These are phyloP conservation scores for Sclerotinia trifoliorum DNA, from an alignment of 2,329 filamentous ascomycete species.

Conservation along the genomic window DNA sequence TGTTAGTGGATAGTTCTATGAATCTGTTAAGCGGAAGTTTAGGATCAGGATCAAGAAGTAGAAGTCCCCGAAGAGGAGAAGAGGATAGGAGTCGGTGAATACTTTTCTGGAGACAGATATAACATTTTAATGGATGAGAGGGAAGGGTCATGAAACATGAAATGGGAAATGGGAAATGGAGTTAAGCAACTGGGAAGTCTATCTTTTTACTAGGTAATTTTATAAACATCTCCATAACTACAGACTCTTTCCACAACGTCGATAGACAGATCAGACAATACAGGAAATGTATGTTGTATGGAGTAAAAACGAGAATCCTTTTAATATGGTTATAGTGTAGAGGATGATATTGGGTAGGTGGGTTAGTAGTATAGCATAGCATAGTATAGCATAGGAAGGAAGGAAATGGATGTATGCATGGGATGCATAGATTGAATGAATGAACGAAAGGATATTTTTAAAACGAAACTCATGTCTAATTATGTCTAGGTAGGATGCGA, in stretches of 20 bases:
- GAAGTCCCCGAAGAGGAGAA: slow-evolving; percentile 32
- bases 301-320: slow-evolving; percentile 11
- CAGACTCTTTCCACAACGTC: background rate
- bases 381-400: background rate
- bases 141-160: background rate
- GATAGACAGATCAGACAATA: background rate
- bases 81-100: slow-evolving; percentile 33
- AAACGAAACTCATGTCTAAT: too few species aligned
- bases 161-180: background rate
- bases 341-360: slow-evolving; percentile 24
- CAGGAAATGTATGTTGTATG: slow-evolving; percentile 17
- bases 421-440: too few species aligned
- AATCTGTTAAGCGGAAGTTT: slow-evolving; percentile 32
- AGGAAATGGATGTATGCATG: background rate
- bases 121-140: background rate
- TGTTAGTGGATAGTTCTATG: slow-evolving; percentile 28
- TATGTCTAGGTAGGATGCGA: background rate
- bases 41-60: slow-evolving; percentile 30
- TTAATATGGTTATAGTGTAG: slow-evolving; percentile 31
- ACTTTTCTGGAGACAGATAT: background rate
- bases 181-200: background rate
- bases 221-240: slow-evolving; percentile 12
- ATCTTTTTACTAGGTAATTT: slow-evolving; percentile 23
- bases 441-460: background rate
- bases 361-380: background rate